phyloP scores from a whole-genome alignment of 345 rosid species.

The Citrus unshiu region DNA sequence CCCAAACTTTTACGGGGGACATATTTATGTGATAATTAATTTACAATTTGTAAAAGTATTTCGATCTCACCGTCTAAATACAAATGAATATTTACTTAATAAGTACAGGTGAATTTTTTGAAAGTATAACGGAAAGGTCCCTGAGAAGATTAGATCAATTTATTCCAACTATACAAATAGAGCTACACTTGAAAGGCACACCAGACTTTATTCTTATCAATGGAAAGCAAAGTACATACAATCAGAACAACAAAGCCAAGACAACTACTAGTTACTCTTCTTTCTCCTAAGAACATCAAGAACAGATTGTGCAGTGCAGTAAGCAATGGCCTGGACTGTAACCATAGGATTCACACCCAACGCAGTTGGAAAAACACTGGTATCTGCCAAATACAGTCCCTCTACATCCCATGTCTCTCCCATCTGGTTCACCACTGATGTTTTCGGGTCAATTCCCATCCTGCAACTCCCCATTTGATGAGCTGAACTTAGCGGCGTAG shows the following conservation, averaged over 20 bases:
- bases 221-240: background rate
- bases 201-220: background rate
- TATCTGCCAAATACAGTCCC: conserved; percentile 69
- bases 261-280: conserved; percentile 2
- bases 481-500: conserved; percentile 60
- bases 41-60: too few species aligned
- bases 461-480: conserved; percentile 95
- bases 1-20: too few species aligned
- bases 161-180: background rate
- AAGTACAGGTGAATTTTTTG: too few species aligned
- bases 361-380: conserved; percentile 86
- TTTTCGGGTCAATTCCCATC: conserved; percentile 60
- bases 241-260: background rate
- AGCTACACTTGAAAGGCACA: background rate
- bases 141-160: background rate
- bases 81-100: too few species aligned
- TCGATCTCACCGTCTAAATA: too few species aligned
- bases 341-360: conserved; percentile 90
- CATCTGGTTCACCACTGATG: conserved; percentile 60
- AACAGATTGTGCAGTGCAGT: conserved; percentile 66
- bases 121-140: too few species aligned
- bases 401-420: conserved; percentile 87
- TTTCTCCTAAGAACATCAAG: conserved; percentile 44
- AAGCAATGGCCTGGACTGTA: conserved; percentile 77
- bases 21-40: too few species aligned